A percentile compares a stretch with the other conserved stretches of the same genome.
phyloP scores from a whole-genome alignment of 441 rosid genomes.

The Dalechampia spathulata region DNA sequence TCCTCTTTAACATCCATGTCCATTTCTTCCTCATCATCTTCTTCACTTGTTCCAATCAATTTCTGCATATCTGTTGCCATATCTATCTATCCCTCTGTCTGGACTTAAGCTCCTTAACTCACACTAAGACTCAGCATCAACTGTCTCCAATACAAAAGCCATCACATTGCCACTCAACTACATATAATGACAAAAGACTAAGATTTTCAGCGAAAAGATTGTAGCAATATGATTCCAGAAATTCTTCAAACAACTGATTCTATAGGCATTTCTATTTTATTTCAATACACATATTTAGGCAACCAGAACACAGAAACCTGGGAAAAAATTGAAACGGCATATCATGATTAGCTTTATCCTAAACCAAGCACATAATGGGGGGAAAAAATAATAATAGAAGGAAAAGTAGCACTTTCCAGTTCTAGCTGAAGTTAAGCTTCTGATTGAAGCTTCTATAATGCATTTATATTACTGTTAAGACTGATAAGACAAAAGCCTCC shows the following conservation, averaged over 20 bases:
- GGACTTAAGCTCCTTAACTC: slow-evolving; percentile 13
- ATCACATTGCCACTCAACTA: slow-evolving; percentile 20
- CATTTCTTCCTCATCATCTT: slow-evolving; percentile 90
- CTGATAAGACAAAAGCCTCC: slow-evolving; percentile 1
- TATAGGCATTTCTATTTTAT: not conserved
- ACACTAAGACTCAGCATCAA: slow-evolving; percentile 9
- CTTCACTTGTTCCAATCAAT: slow-evolving; percentile 67
- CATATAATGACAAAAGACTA: slow-evolving; percentile 10
- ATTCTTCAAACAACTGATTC: slow-evolving; percentile 13
- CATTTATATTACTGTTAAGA: not conserved
- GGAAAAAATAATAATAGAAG: not conserved
- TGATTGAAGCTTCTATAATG: not conserved
- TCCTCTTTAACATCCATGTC: slow-evolving; percentile 89
- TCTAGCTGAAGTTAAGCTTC: slow-evolving; percentile 5
- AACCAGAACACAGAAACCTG: slow-evolving; percentile 15
- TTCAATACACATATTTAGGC: not conserved
- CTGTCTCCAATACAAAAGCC: slow-evolving; percentile 17
- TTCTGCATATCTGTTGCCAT: slow-evolving; percentile 87
- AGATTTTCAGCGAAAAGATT: slow-evolving; percentile 11
- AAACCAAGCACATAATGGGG: slow-evolving; percentile 1
- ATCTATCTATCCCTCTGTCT: slow-evolving; percentile 12
- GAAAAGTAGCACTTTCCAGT: not conserved
- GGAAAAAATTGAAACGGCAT: slow-evolving; percentile 21
- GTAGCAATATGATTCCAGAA: slow-evolving; percentile 15
- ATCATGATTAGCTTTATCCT: slow-evolving; percentile 7